Evolutionary conservation across 768 basidiomycete species (phyloP), one percentile per base, ranked within the genome.

Genomic region (Mycena belliarum): DNA sequence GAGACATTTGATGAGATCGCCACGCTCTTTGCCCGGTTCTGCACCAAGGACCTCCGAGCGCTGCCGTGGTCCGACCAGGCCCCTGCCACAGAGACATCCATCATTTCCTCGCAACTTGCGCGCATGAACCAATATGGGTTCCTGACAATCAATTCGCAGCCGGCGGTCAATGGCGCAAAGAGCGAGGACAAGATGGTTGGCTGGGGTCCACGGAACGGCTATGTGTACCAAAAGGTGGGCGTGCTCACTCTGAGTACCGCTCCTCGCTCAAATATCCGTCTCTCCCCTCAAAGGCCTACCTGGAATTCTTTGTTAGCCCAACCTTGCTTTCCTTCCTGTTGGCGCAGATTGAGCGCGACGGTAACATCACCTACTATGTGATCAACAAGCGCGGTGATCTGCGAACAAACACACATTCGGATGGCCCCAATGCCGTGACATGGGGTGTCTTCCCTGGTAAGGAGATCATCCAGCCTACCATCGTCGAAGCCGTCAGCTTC

Each of bases 401-500:
- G 48, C 85, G 88, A 53, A 98, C 97, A 47, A 99, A 98, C 78
- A 95, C 87, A 16, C 91, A 93, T 65, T 91, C 89, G 2, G 95
- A 97, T 49, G 94, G 95, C 3, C 95, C 97, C 25, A 98, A 97
- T 66, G 95, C 95, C n/a, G 94, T 98, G 18, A 98, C 95, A 1
- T 98, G 95, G 95, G 95, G 95, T 61, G 93, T 97, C 10, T 98
- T 96, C 81, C 93, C 95, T 6, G 92, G 93, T 54, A 98, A 98
- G 73, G 95, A 97, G 77, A 91, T 97, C 65, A 76, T 96, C 45
- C 94, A 96, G 69, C 95, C 95, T 21, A 98, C 95, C 20, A 93
- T 97, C 60, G 95, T 98, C 21, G 95, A 98, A 71, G 93, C 95
- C 4, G 89, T 96, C 66, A 95, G 93, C 69, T 97, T 97, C 80